phyloP scores from a whole-genome alignment of 768 basidiomycete genomes.

The Phylloporus rhodoxanthus region DNA sequence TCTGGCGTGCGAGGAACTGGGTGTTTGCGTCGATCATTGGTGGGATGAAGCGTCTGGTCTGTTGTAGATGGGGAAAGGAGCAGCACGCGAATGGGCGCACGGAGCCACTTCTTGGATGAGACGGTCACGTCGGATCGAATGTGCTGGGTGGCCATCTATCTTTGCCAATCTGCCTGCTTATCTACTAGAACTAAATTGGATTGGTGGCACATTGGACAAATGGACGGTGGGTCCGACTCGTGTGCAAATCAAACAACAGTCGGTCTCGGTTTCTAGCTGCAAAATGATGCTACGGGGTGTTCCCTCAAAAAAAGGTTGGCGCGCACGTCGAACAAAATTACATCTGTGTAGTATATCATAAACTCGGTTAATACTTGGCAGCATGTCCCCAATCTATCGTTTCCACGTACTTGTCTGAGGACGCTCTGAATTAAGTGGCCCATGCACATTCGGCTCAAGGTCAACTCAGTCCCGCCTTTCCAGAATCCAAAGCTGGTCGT shows the following conservation, averaged over 20 bases:
- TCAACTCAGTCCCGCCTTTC: slow-evolving; percentile 23
- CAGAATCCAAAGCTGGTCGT: slow-evolving; percentile 46
- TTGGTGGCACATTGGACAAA: background rate
- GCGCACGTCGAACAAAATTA: no score
- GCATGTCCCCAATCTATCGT: no score
- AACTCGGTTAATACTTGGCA: no score
- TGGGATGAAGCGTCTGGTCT: slow-evolving; percentile 1
- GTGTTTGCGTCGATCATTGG: slow-evolving; percentile 17
- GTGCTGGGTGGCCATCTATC: slow-evolving; percentile 3
- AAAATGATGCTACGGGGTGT: no score
- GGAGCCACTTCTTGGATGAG: slow-evolving; percentile 17
- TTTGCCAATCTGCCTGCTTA: background rate
- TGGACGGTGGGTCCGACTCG: background rate
- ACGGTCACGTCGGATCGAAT: background rate
- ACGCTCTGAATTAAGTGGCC: background rate
- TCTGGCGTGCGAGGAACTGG: slow-evolving; percentile 35
- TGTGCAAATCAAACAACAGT: no score
- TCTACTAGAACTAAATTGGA: background rate
- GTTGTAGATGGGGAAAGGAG: slow-evolving; percentile 6
- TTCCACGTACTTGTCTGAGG: no score
- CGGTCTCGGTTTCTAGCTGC: no score
- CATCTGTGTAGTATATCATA: no score
- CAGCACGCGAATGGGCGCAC: background rate
- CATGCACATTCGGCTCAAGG: background rate
- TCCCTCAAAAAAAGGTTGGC: no score